Conservation (phyloP, 805 yeast species). For the Sporopachydermia lactativora region DNA sequence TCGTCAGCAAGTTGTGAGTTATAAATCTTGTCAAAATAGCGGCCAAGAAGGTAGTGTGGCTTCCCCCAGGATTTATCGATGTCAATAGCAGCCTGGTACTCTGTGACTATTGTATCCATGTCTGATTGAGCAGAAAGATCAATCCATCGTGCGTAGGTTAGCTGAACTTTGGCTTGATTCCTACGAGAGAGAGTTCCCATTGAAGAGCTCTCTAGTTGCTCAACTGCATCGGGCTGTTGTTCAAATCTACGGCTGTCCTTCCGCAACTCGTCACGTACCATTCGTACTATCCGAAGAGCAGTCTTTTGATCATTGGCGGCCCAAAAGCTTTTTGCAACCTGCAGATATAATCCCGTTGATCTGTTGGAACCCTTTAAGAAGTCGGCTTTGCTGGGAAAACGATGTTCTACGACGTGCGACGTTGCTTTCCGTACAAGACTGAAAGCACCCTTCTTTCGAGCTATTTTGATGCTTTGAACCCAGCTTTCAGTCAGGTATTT, state of each 20-base stretch:
- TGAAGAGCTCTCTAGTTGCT: no score
- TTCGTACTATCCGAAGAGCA: no score
- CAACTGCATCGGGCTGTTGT: no score
- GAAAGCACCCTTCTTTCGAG: constrained; percentile 52
- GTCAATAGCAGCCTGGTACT: constrained; percentile 46
- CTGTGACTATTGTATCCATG: constrained; percentile 54
- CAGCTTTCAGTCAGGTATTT: constrained; percentile 34
- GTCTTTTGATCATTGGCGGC: constrained; percentile 76
- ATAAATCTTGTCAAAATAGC: constrained; percentile 61
- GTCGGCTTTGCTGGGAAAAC: no score
- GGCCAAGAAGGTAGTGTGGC: constrained; percentile 69
- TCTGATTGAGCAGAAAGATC: constrained; percentile 76
- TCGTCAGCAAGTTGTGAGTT: constrained; percentile 35
- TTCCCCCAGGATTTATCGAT: constrained; percentile 54
- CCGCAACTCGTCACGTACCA: no score
- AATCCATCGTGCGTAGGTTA: constrained; percentile 79
- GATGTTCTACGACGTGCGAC: constrained; percentile 38
- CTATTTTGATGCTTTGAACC: constrained; percentile 44
- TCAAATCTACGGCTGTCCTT: no score
- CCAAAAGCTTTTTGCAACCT: constrained; percentile 78
- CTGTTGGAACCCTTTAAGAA: no score
- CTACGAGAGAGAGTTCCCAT: constrained; percentile 2
- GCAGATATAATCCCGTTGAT: no score
- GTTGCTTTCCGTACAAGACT: constrained; percentile 58
- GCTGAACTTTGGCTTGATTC: constrained; percentile 33